A percentile compares a stretch with the other conserved stretches of the same genome.
These are phyloP conservation scores for Curvularia hawaiiensis DNA, from an alignment of 2,329 filamentous ascomycete species.

Conservation along the genomic window DNA sequence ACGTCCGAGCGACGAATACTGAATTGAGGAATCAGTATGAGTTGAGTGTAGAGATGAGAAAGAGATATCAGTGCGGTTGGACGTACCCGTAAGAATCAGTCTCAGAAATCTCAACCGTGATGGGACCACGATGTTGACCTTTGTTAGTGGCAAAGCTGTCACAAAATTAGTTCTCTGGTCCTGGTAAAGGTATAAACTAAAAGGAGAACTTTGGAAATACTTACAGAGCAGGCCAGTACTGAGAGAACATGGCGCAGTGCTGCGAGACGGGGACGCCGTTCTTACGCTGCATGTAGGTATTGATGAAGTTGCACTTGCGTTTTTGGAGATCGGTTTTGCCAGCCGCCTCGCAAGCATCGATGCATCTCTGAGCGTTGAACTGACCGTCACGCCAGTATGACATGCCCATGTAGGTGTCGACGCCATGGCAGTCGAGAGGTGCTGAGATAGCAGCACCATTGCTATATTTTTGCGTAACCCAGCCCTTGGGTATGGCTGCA, in stretches of 20 bases:
- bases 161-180: neutral
- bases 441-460: slow-evolving; percentile 36
- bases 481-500: slow-evolving; percentile 2
- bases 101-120: slow-evolving; percentile 2
- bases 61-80: neutral
- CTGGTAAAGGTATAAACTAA: too few species aligned
- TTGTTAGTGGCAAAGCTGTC: slow-evolving; percentile 12
- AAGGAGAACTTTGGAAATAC: neutral
- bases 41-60: neutral
- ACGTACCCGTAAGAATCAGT: slow-evolving; percentile 12
- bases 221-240: slow-evolving; percentile 11
- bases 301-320: slow-evolving; percentile 39
- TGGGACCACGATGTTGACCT: slow-evolving; percentile 7
- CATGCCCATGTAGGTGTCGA: slow-evolving; percentile 34
- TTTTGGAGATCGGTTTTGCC: slow-evolving; percentile 13
- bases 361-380: slow-evolving; percentile 41
- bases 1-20: slow-evolving; percentile 2
- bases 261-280: slow-evolving; percentile 27
- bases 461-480: slow-evolving; percentile 17
- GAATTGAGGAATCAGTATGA: neutral
- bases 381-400: slow-evolving; percentile 28
- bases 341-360: slow-evolving; percentile 27
- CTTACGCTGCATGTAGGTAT: slow-evolving; percentile 41
- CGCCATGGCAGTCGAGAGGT: slow-evolving; percentile 34
- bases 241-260: slow-evolving; percentile 31